Base-by-base conservation (phyloP, 495 filamentous ascomycete genomes). In the Peziza echinospora region DNA sequence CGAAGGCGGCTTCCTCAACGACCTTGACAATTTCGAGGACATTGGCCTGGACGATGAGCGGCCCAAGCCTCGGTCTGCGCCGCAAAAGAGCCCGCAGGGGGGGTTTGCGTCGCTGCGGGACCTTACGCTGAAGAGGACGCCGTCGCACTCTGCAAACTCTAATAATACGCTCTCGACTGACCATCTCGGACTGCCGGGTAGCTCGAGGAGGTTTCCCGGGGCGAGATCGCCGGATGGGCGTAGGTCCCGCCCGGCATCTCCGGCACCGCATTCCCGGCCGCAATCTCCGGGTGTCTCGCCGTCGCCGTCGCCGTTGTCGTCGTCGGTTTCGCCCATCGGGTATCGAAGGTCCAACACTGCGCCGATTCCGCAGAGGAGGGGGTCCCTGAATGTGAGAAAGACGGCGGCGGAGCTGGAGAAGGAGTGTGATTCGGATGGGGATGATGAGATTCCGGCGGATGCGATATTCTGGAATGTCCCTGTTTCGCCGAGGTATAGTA, bases 381-480 rank as follows among this genome's bases (percentile, higher is more conserved):
- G 16, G 2, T 23, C 41, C n/a, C 21, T 17, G 13, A 37, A 11
- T 7, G 13, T 11, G 40, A 68, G 80, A 45, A 96, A 94, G 63
- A 72, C 81, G 3, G 63, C 75, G 4, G 70, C 81, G 48, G 80
- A 93, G 46, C 57, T 87, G 26, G 91, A 94, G 58, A 72, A 76
- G 34, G 87, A 96, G 59, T 93, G 79, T 51, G 71, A 86, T 60
- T 64, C 65, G 23, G 82, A 92, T 48, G 77, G 76, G 9, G 89
- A 93, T 49, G 87, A 93, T 48, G 85, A 96, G 45, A 73, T 97
- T 21, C 89, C 89, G 5, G 84, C 91, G 46, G 89, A 91, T 53
- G 78, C 84, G 13, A 76, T 87, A 53, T 67, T 97, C 19, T 84
- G 84, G 68, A 96, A 96, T 55, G 82, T 97, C 6, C 89, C 89